Base-by-base conservation (phyloP, 2,329 filamentous ascomycete genomes). In the Colletotrichum salicis region DNA sequence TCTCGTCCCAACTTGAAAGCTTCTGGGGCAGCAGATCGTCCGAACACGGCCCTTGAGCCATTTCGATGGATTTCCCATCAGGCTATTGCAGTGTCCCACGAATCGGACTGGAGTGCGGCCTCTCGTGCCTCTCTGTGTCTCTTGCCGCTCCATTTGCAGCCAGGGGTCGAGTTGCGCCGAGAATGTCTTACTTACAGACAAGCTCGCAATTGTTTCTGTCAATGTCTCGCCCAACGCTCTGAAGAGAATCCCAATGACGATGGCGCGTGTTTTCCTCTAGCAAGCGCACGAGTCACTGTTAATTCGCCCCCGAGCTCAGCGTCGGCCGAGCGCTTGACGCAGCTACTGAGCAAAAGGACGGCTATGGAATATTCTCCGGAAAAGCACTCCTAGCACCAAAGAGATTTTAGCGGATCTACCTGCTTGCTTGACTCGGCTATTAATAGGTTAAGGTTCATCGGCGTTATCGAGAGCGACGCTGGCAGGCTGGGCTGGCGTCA, bases 381-480 rank as follows among this genome's bases (percentile, higher is more conserved):
- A 15, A 56, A 55, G 55, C 56, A 37, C 24, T 33, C 31, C 8
- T 8, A 37, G 37, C 41, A 48, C 41, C 41, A 27, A 27, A 24
- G 29, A 22, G 24, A 48, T 59, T 19, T 48, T 13, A 22, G 51
- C 41, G 29, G 45, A 45, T 54, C 41, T 55, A 56, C 62, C 19
- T 48, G 19, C 10, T 22, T 27, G 55, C 24, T 55, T 56, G 41
- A 56, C 45, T 71, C 35, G 11, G 24, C 24, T 69, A 64, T 64
- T 64, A 69, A 71, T 69, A 71, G 59, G 22, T 56, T 51, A 45
- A 48, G 55, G 59, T 68, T 68, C 41, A 19, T 7, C 54, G 69
- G 64, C 27, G 27, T 55, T 35, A 13, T 59, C 35, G 27, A 62
- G 37, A 27, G 56, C 55, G n/a, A 31, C n/a, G 65, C 27, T 29